Evolutionary conservation across 2,329 filamentous ascomycete species (phyloP), one percentile per base, ranked within the genome.

Genomic region (Colletotrichum plurivorum): DNA sequence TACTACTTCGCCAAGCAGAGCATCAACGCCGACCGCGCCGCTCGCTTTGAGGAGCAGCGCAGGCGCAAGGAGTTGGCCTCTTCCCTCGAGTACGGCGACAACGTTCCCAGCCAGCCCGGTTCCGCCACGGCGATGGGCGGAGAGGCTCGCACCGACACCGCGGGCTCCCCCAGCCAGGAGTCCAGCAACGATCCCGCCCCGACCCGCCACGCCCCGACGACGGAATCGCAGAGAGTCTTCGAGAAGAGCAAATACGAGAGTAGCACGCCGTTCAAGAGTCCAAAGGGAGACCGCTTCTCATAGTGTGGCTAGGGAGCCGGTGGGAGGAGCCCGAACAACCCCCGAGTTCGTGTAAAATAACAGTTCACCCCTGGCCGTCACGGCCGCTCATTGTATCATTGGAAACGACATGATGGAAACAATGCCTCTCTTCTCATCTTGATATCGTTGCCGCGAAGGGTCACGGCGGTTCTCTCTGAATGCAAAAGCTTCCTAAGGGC

Each of bases 1-100:
- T 99, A 98, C 86, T 94, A 93, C 85, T 97, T 98, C 79, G 96
- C 96, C 72, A 99, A 99, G 87, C 88, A 90, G 78, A 92, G 91
- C 80, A 97, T 99, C 87, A 97, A 98, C 79, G 93, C 93, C 74
- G 94, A 98, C 81, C 93, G 95, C 72, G 87, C 89, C 70, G 84
- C 89, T 70, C 90, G 93, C 76, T 89, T 92, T 73, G 88, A 92
- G 75, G 90, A 92, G 70, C 87, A 86, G 67, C 86, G 88, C 63
- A 83, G 89, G 74, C 91, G 92, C 83, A 91, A 87, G 83, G 87
- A 87, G 67, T 82, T 85, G 74, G 83, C 86, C 48, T 82, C 87
- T 27, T 84, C 84, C n/a, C 80, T 90, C 69, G 88, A 90, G 75
- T 80, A 87, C 71, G 78, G 81, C 51, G 73, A 77, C 52, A 79